A percentile compares a stretch with the other conserved stretches of the same genome.
These are phyloP conservation scores for Sporothrix dimorphospora DNA, from an alignment of 2,329 filamentous ascomycete species.

Conservation along the genomic window DNA sequence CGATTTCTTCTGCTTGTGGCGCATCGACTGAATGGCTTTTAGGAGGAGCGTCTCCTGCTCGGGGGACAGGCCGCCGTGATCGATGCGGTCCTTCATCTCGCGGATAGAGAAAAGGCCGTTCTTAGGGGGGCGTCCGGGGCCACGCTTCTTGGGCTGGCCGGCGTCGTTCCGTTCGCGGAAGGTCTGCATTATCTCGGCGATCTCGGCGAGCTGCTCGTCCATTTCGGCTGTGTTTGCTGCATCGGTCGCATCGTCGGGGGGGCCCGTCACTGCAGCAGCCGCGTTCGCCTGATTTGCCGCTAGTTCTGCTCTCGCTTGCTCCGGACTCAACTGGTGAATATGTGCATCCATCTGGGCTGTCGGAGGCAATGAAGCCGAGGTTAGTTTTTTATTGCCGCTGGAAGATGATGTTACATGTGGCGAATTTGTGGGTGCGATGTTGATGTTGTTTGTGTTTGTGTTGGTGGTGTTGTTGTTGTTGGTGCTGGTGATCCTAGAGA, in stretches of 20 bases:
- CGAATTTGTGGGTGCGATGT: neutral
- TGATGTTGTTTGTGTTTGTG: neutral
- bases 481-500: neutral
- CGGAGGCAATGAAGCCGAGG: neutral
- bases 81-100: constrained; percentile 62
- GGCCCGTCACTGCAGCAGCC: neutral
- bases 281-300: neutral
- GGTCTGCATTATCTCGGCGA: constrained; percentile 24
- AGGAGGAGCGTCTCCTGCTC: constrained; percentile 19
- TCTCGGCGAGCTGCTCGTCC: constrained; percentile 19
- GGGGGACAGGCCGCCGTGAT: constrained; percentile 6
- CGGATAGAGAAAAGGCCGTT: constrained; percentile 83
- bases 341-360: neutral
- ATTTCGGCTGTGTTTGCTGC: constrained; percentile 8
- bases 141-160: constrained; percentile 65
- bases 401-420: neutral
- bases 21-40: constrained; percentile 25
- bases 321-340: neutral
- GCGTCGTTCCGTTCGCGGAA: constrained; percentile 14
- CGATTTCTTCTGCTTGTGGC: constrained; percentile 28
- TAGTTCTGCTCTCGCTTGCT: neutral
- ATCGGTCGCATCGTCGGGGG: neutral
- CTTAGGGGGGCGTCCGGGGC: constrained; percentile 79
- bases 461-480: neutral
- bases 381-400: neutral